A percentile compares a stretch with the other conserved stretches of the same genome.
phyloP scores from a whole-genome alignment of 352 stramenopile genomes.

The Aphanomyces stellatus region DNA sequence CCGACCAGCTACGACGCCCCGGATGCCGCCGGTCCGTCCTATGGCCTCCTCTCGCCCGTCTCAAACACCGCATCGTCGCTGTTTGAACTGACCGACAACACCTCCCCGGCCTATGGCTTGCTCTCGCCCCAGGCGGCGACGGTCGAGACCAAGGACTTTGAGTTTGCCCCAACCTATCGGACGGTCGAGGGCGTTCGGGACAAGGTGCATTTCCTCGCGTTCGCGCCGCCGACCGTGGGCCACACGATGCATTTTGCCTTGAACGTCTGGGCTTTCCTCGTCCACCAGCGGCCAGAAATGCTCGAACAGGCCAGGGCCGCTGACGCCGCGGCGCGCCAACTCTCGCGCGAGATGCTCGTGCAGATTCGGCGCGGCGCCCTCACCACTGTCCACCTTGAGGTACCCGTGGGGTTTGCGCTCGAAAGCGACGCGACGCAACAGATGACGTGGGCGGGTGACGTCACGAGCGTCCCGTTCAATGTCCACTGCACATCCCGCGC shows the following conservation, averaged over 20 bases:
- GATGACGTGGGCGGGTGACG: slow-evolving; percentile 60
- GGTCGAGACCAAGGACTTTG: background rate
- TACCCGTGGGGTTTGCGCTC: slow-evolving; percentile 47
- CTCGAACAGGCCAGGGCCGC: slow-evolving; percentile 37
- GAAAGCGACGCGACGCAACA: slow-evolving; percentile 56
- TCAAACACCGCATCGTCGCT: background rate
- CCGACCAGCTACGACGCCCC: background rate
- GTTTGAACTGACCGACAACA: background rate
- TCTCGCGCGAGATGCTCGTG: slow-evolving; percentile 57
- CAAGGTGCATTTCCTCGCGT: slow-evolving; percentile 72
- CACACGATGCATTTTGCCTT: slow-evolving; percentile 57
- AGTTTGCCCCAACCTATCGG: background rate
- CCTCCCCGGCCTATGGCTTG: background rate
- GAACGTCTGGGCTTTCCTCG: slow-evolving; percentile 64
- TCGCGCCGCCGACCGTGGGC: slow-evolving; percentile 49
- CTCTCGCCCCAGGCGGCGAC: background rate
- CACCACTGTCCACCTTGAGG: slow-evolving; percentile 64
- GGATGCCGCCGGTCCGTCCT: background rate
- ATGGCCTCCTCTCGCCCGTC: slow-evolving; percentile 6
- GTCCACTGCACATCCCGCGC: slow-evolving; percentile 53
- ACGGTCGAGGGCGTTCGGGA: slow-evolving; percentile 21
- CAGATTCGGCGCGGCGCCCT: slow-evolving; percentile 59
- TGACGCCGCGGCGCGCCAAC: slow-evolving; percentile 30
- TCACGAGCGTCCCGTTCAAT: slow-evolving; percentile 53
- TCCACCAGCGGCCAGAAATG: slow-evolving; percentile 61